Evolutionary conservation across 768 basidiomycete species (phyloP), one percentile per base, ranked within the genome.

Genomic region (Coprinellus aureogranulatus): DNA sequence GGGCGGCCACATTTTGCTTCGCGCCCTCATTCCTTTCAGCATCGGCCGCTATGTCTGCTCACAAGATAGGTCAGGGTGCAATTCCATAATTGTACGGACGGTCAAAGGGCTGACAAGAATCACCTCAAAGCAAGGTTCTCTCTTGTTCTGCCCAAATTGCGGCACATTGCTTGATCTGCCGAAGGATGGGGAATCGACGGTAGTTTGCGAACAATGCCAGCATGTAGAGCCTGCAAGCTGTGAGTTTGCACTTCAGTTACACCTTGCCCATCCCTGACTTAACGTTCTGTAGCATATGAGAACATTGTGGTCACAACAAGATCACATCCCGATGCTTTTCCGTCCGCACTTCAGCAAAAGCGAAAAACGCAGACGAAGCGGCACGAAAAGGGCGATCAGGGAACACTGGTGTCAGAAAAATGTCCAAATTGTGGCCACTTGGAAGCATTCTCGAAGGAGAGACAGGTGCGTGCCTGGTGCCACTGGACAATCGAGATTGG

Each of bases 281-380:
- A n/a, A n/a, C n/a, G n/a, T n/a, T n/a, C n/a, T n/a, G 42, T 63
- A 97, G 94, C 93, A 2, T 98, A 96, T 69, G 94, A 98, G 64
- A 90, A 93, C 71, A 88, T 88, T 27, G 85, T 90, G 61, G 93
- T 95, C 49, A 86, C 87, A 52, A 98, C 97, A 0, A 87, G 85
- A 25, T 97, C 95, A 8, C 90, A 94, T 61, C 90, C 94, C 0
- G 92, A 94, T 55, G 96, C 97, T 2, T 98, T 98, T 70, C 96
- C 97, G 0, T 94, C 92, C 26, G 82, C 87, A 0, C 72, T 98
- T 59, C 77, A 88, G 65, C 91, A 95, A 63, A 92, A 92, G 64
- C 80, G 90, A 55, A 92, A 95, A 72, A 97, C 93, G 0, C 87
- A 92, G 70, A 94, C 91, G 10, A 92, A 91, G 67, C 72, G 77